phyloP scores from a whole-genome alignment of 495 filamentous ascomycete species.

The Talaromyces adpressus region DNA sequence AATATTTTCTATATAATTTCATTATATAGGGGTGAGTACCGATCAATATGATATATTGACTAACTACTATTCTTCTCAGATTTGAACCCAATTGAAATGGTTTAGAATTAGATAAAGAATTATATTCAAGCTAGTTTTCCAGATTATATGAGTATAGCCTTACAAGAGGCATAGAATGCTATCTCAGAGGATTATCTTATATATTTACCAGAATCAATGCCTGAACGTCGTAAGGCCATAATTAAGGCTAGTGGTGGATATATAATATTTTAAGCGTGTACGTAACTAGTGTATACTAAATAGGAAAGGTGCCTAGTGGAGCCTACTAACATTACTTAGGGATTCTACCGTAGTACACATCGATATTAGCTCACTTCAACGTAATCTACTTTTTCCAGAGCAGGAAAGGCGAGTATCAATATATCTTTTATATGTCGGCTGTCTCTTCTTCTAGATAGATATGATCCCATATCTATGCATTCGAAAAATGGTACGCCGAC shows the following conservation, averaged over 20 bases:
- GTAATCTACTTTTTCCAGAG: too few relatives aligned
- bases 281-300: neutral
- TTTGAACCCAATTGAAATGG: slow-evolving; percentile 2
- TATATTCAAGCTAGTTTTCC: neutral
- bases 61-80: neutral
- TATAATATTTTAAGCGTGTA: neutral
- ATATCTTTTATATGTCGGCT: too few relatives aligned
- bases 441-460: too few relatives aligned
- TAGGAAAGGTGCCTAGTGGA: neutral
- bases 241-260: neutral
- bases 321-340: neutral
- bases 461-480: too few relatives aligned
- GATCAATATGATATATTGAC: neutral
- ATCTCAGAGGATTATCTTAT: neutral
- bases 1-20: too few relatives aligned
- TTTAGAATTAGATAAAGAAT: neutral
- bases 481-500: too few relatives aligned
- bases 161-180: neutral
- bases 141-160: neutral
- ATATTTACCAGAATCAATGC: neutral
- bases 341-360: too few relatives aligned
- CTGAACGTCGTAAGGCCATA: neutral
- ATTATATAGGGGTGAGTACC: too few relatives aligned
- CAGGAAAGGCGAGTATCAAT: too few relatives aligned
- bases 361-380: too few relatives aligned